Evolutionary conservation across 768 basidiomycete species (phyloP), one percentile per base, ranked within the genome.

Genomic region (Podaxis sp.): DNA sequence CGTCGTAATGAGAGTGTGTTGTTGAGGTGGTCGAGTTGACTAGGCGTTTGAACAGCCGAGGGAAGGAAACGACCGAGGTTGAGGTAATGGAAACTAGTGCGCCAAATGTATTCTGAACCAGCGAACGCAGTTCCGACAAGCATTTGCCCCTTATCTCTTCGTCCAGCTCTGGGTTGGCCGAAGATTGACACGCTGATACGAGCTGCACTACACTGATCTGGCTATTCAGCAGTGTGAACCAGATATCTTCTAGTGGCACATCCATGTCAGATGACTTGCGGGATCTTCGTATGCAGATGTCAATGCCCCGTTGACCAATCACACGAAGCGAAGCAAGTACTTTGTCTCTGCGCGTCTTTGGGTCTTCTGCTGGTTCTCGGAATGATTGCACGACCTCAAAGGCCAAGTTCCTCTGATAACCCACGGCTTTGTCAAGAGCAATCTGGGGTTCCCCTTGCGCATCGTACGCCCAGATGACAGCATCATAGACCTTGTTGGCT

Each of bases 1-100:
- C 95, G 21, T 88, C 86, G 73, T 98, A 98, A 27, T 87, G 84
- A 11, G 86, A 84, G 36, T 85, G 81, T 23, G 80, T 77, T 1
- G 85, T 76, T 2, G 83, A 75, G 21, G 86, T 77, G 4, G 86
- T 79, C 1, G 88, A 83, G 65, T 93, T 88, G 42, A 98, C 92
- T 3, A 98, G 82, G 5, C 94, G 86, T 66, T 91, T 94, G 82
- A 99, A 96, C 7, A 99, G 77, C 18, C 85, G 84, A 23, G 97
- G 95, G 70, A 99, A 96, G 0, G 95, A 96, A 4, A 97, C 82
- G 0, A 86, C 82, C 14, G 83, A 83, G 0, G 89, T 85, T 0
- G 93, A 88, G 50, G 89, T 88, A 50, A 89, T 83, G n/a, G 93
- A 88, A 18, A 98, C 87, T 50, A 99, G 82, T 25, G 89, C 82